These are phyloP conservation scores for Vairimorpha ceranae DNA, from an alignment of 371 early-diverging fungal genomes.

Conservation along the genomic window DNA sequence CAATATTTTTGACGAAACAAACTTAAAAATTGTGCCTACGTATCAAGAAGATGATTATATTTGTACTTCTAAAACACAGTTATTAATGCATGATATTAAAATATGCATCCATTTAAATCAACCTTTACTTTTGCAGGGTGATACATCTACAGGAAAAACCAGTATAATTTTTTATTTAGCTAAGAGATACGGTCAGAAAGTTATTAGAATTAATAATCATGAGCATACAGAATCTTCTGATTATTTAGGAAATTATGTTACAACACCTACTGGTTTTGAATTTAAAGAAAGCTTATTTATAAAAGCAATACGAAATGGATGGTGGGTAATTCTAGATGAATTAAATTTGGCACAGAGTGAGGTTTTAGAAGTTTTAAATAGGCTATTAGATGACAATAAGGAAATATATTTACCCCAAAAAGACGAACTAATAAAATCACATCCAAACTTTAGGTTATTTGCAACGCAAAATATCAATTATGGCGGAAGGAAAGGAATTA, in stretches of 20 bases:
- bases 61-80: conserved; percentile 74
- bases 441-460: conserved; percentile 93
- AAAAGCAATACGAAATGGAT: conserved; percentile 83
- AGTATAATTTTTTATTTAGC: conserved; percentile 92
- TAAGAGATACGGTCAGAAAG: conserved; percentile 76
- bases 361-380: conserved; percentile 95
- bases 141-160: conserved; percentile 97
- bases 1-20: conserved; percentile 67
- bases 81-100: conserved; percentile 74
- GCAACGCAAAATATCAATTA: conserved; percentile 98
- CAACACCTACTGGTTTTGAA: conserved; percentile 62
- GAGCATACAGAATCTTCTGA: conserved; percentile 97
- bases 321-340: conserved; percentile 98
- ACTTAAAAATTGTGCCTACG: conserved; percentile 65
- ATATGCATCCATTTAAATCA: conserved; percentile 80
- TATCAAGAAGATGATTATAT: conserved; percentile 66
- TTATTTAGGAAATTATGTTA: conserved; percentile 83
- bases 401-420: conserved; percentile 92
- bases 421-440: conserved; percentile 82
- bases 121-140: conserved; percentile 97
- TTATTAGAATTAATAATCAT: conserved; percentile 98
- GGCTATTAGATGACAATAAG: conserved; percentile 93
- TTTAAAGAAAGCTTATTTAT: conserved; percentile 93
- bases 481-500: conserved; percentile 93
- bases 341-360: conserved; percentile 96